Base-by-base conservation (phyloP, 2,329 filamentous ascomycete genomes). In the Colletotrichum lupini region DNA sequence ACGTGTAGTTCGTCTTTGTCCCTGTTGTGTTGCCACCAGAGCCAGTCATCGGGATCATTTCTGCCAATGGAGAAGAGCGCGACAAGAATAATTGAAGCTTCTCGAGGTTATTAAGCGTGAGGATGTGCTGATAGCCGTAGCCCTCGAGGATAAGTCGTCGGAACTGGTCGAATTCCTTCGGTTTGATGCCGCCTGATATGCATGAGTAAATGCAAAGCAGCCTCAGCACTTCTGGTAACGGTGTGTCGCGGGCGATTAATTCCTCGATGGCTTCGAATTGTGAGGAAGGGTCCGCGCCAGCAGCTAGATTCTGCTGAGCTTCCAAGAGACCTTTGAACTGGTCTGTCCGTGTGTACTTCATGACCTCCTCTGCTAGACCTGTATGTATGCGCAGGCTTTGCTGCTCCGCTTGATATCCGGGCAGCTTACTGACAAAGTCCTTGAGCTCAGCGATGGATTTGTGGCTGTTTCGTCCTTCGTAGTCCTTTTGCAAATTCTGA, bases 201-300 rank as follows among this genome's bases (percentile, higher is more conserved):
- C 93, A 96, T 11, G 95, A 98, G 83, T 98, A 97, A 49, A 98
- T 90, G 80, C 95, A 98, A 5, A 98, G 86, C 1, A 98, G 86
- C 24, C 97, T 91, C 14, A 99, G 87, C 6, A 98, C 91, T 60
- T 94, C 93, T n/a, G 91, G 86, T 3, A 99, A 83, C 0, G 96
- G 93, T 0, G 94, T 91, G 77, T 95, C 93, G 74, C 95, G 93
- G 14, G 95, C 92, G 76, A 99, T 97, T n/a, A 99, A 88, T 81
- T 99, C 97, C 81, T 97, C 95, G 64, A 99, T 95, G 3, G 91
- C 91, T 64, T 98, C 95, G 78, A 98, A 94, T 79, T 98, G 95
- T 28, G 93, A 94, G 14, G 92, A 94, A 7, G 96, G 94, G 80
- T 98, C 97, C 11, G 94, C 92, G 37, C 96, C 96, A 0, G 95